Conservation (phyloP, 1,284 basidiomycete species). For the Flammula alnicola region DNA sequence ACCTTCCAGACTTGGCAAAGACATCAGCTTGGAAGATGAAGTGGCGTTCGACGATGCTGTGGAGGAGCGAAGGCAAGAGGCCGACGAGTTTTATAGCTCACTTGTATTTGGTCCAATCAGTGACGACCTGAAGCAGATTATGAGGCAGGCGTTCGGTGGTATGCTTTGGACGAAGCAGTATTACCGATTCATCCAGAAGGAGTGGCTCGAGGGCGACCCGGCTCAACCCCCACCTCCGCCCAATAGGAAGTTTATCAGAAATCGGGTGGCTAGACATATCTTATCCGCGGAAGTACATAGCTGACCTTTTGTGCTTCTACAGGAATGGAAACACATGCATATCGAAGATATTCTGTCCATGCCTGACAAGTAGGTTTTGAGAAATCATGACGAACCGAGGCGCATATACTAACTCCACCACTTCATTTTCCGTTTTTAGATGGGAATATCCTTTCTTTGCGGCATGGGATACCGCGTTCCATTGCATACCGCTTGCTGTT, state of each 20-base stretch:
- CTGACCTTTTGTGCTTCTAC: conserved; percentile 2
- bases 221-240: conserved; percentile 94
- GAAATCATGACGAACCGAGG: neutral
- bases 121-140: conserved; percentile 94
- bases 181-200: conserved; percentile 95
- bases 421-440: conserved; percentile 38
- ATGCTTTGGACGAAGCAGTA: conserved; percentile 99
- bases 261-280: conserved; percentile 57
- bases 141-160: conserved; percentile 96
- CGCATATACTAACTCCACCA: conserved; percentile 5
- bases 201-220: conserved; percentile 95
- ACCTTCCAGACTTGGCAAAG: conserved; percentile 73
- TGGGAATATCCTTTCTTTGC: conserved; percentile 99
- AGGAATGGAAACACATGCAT: conserved; percentile 96
- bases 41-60: conserved; percentile 87
- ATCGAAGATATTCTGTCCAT: conserved; percentile 96
- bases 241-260: conserved; percentile 85
- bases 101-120: conserved; percentile 83
- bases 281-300: conserved; percentile 7
- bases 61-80: conserved; percentile 89
- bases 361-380: conserved; percentile 85
- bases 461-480: conserved; percentile 96
- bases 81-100: conserved; percentile 93
- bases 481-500: conserved; percentile 95
- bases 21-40: conserved; percentile 87